These are phyloP conservation scores for Mollisiaceae sp. DNA, from an alignment of 2,329 filamentous ascomycete genomes.

Conservation along the genomic window DNA sequence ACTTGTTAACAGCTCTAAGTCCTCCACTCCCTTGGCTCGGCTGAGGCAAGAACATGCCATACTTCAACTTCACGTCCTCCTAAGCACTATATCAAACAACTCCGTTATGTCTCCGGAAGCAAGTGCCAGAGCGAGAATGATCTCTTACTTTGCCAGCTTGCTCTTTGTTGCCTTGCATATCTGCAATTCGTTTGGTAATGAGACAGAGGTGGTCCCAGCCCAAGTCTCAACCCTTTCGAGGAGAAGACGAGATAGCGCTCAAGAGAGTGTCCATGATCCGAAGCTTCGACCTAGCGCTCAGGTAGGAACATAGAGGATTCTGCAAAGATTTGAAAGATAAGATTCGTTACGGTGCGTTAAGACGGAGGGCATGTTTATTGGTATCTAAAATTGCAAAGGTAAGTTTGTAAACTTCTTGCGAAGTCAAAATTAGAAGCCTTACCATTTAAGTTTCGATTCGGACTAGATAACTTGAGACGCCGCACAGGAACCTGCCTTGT, in stretches of 20 bases:
- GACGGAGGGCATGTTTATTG: neutral
- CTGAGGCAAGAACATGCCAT: conserved; percentile 14
- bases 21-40: conserved; percentile 9
- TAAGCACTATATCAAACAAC: conserved; percentile 12
- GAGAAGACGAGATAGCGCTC: neutral
- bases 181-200: neutral
- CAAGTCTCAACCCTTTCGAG: neutral
- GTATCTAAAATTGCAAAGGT: neutral
- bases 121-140: neutral
- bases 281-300: neutral
- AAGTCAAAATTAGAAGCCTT: neutral
- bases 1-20: conserved; percentile 14
- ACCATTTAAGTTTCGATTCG: neutral
- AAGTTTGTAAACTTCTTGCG: neutral
- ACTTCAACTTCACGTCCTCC: conserved; percentile 8
- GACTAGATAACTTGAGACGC: neutral
- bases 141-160: neutral
- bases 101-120: conserved; percentile 3
- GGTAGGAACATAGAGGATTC: neutral
- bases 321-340: neutral
- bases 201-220: neutral
- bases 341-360: neutral
- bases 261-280: neutral
- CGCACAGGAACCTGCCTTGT: neutral
- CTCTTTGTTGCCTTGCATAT: neutral